Conservation (phyloP, 805 yeast species). For the Starmera dryadoides region DNA sequence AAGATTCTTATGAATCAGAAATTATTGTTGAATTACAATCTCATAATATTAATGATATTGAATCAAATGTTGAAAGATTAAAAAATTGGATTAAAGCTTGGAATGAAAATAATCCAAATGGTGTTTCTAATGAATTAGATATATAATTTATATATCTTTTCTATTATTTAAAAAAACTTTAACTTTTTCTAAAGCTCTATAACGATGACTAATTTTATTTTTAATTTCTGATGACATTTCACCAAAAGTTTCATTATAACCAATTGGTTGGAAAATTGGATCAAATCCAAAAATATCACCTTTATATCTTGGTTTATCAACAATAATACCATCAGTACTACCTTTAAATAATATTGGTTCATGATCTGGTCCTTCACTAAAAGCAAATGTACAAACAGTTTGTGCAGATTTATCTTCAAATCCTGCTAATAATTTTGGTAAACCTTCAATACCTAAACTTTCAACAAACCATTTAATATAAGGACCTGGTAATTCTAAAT, state of each 20-base stretch:
- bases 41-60: slow-evolving; percentile 68
- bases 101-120: slow-evolving; percentile 57
- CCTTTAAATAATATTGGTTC: slow-evolving; percentile 83
- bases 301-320: slow-evolving; percentile 42
- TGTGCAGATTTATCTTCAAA: slow-evolving; percentile 80
- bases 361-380: slow-evolving; percentile 71
- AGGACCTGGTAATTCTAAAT: slow-evolving; percentile 78
- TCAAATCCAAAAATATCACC: slow-evolving; percentile 97
- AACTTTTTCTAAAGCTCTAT: slow-evolving; percentile 70
- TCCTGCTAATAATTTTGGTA: slow-evolving; percentile 70
- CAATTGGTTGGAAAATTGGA: slow-evolving; percentile 79
- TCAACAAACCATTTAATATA: slow-evolving; percentile 89
- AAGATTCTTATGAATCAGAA: slow-evolving; percentile 70
- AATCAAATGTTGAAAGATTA: slow-evolving; percentile 74
- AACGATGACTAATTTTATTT: slow-evolving; percentile 83
- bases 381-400: slow-evolving; percentile 91
- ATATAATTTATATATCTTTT: slow-evolving; percentile 10
- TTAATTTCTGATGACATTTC: slow-evolving; percentile 76
- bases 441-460: slow-evolving; percentile 65
- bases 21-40: slow-evolving; percentile 77
- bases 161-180: slow-evolving; percentile 40
- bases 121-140: slow-evolving; percentile 41
- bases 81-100: slow-evolving; percentile 70
- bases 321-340: slow-evolving; percentile 72
- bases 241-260: slow-evolving; percentile 72